Base-by-base conservation (phyloP, 2,329 filamentous ascomycete species). In the Alternaria gaisen region DNA sequence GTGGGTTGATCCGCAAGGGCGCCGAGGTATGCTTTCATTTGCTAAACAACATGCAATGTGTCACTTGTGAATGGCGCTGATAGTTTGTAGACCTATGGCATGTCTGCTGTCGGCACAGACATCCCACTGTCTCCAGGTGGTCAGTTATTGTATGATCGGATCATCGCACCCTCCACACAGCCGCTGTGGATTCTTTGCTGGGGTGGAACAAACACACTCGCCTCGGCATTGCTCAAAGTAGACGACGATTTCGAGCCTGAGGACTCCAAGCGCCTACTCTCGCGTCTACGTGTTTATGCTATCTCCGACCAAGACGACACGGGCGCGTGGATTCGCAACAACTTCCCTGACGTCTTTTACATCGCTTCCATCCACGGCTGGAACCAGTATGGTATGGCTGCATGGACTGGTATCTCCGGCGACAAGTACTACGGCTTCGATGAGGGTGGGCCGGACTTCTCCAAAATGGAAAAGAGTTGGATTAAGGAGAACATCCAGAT, bases 261-360 rank as follows among this genome's bases (percentile, higher is more conserved):
- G 53, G 75, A 78, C 54, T 71, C 75, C 5, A 68, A 68, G 26
- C 73, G 75, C 12, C 66, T 78, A 1, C 63, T 75, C 18, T 77
- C 75, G 2, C 71, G 75, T 11, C 42, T 79, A 3, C 72, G 76
- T 3, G 71, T 79, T 4, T 79, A 79, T 30, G 76, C 85, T 36
- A 87, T 88, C 56, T 87, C 84, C 7, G 86, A 88, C 63, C 86
- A 88, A 64, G 86, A 88, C 61, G 83, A 88, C 61, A 83, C 83
- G 0, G 85, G 85, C 0, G 73, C 81, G 0, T 88, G 85, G 86
- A 84, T 88, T 36, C 82, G 86, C 16, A 74, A 78, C 46, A 81
- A 79, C 3, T 88, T 83, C 60, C 85, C 86, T 0, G 81, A 85
- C 26, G 69, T 88, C 7, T 84, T 86, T 65, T 88, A 86, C 71